These are phyloP conservation scores for Byssochlamys sp. DNA, from an alignment of 2,329 filamentous ascomycete species.

Conservation along the genomic window DNA sequence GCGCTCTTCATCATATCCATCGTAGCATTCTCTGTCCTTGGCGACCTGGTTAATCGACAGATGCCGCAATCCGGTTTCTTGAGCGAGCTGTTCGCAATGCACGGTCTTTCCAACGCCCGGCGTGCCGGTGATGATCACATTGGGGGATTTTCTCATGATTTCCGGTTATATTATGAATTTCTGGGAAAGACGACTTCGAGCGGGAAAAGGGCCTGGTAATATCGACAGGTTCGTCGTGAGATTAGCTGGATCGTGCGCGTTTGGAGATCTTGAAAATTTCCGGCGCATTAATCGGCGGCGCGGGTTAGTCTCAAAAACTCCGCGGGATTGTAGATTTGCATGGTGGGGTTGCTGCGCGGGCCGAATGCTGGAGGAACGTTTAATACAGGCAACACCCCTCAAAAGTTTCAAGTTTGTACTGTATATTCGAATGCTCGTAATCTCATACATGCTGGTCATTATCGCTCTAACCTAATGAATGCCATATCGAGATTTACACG, in stretches of 20 bases:
- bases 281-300: neutral
- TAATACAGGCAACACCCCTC: neutral
- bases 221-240: neutral
- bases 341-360: neutral
- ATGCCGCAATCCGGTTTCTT: conserved; percentile 67
- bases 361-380: neutral
- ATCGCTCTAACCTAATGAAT: neutral
- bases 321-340: neutral
- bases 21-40: conserved; percentile 77
- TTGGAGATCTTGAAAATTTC: neutral
- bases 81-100: conserved; percentile 71
- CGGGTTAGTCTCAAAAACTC: neutral
- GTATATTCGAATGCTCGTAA: neutral
- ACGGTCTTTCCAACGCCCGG: conserved; percentile 94
- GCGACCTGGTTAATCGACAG: conserved; percentile 83
- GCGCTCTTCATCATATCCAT: conserved; percentile 75
- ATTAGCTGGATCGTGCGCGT: neutral
- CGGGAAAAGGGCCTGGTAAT: neutral
- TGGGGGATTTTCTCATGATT: conserved; percentile 48
- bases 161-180: neutral
- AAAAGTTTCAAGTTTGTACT: neutral
- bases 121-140: conserved; percentile 90
- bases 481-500: neutral
- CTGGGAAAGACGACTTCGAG: neutral
- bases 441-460: neutral